A percentile compares a stretch with the other conserved stretches of the same genome.
Conservation (phyloP, 805 yeast species). For the Maudiozyma barnettii region DNA sequence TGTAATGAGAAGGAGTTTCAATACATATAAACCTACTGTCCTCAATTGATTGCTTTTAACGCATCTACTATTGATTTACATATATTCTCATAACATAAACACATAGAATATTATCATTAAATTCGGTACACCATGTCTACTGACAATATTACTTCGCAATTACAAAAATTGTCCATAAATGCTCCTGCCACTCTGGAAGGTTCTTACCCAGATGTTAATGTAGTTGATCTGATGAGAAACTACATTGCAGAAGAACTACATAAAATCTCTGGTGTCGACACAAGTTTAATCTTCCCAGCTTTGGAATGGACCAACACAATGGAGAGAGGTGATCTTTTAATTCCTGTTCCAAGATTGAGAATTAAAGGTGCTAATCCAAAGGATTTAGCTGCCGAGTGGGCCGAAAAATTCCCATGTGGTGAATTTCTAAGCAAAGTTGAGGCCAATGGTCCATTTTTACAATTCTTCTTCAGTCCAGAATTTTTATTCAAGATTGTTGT, state of each 20-base stretch:
- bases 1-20: no score
- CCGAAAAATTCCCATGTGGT: slow-evolving; percentile 64
- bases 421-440: slow-evolving; percentile 58
- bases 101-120: neutral
- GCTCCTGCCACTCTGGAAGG: slow-evolving; percentile 42
- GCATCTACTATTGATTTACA: no score
- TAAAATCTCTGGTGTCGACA: slow-evolving; percentile 62
- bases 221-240: slow-evolving; percentile 83
- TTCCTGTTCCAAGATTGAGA: slow-evolving; percentile 88
- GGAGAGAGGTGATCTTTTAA: slow-evolving; percentile 86
- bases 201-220: slow-evolving; percentile 69
- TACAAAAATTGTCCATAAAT: slow-evolving; percentile 28
- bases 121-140: slow-evolving; percentile 5
- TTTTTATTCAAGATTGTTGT: slow-evolving; percentile 60
- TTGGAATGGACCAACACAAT: slow-evolving; percentile 78
- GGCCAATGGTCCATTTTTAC: slow-evolving; percentile 85
- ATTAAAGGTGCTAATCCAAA: slow-evolving; percentile 75
- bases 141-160: slow-evolving; percentile 20
- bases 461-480: slow-evolving; percentile 69
- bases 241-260: slow-evolving; percentile 75
- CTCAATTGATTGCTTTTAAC: no score
- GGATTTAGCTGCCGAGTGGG: slow-evolving; percentile 67
- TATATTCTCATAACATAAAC: no score
- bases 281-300: slow-evolving; percentile 64
- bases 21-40: no score